A percentile compares a stretch with the other conserved stretches of the same genome.
Evolutionary conservation across 768 basidiomycete genomes (phyloP).

Genomic region (Kwoniella shandongensis): DNA sequence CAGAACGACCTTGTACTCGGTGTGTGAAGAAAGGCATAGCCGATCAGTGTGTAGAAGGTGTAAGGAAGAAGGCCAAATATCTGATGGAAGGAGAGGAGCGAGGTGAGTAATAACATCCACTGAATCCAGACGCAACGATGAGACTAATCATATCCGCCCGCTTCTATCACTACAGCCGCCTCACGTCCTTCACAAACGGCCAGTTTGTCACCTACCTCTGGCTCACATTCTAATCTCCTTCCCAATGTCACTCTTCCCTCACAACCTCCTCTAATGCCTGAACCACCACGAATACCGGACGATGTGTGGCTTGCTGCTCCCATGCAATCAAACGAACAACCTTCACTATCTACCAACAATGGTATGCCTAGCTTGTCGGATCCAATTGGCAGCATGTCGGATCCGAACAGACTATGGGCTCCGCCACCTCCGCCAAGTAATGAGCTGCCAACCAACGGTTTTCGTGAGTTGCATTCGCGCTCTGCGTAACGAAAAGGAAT

Average conservation of each 20-base stretch:
- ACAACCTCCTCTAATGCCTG: constrained; percentile 4
- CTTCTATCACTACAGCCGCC: neutral
- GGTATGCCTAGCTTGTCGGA: neutral
- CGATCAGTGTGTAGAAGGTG: constrained; percentile 85
- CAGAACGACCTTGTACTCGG: constrained; percentile 93
- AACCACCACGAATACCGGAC: constrained; percentile 21
- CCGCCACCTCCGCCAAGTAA: neutral
- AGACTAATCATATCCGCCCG: neutral
- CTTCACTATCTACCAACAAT: neutral
- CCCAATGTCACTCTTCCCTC: constrained; percentile 13
- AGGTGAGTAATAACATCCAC: constrained; percentile 57
- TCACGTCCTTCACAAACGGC: neutral
- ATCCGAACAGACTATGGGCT: too few species aligned
- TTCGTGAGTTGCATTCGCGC: constrained; percentile 3
- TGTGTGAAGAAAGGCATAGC: constrained; percentile 92
- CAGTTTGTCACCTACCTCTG: neutral
- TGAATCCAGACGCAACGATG: neutral
- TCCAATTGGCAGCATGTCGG: neutral
- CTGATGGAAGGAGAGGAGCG: constrained; percentile 90
- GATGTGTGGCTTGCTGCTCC: constrained; percentile 28
- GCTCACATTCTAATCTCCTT: constrained; percentile 4
- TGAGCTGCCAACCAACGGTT: neutral
- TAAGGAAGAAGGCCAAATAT: constrained; percentile 97
- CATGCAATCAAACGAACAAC: neutral
- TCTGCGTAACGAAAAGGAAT: neutral